Conservation (phyloP, 2,329 filamentous ascomycete species). For the Ophiostoma novo-ulmi region DNA sequence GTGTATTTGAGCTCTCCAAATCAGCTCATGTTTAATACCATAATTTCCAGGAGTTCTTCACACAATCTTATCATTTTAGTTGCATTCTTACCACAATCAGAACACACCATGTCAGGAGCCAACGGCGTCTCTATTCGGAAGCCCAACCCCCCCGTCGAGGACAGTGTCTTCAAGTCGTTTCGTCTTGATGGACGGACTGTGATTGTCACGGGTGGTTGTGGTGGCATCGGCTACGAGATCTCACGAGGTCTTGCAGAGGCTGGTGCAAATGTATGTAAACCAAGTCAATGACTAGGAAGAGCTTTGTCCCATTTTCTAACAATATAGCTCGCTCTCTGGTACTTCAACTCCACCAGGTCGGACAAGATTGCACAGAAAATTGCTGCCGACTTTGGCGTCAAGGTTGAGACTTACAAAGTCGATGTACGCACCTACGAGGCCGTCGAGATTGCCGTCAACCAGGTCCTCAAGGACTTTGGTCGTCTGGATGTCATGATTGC, state of each 20-base stretch:
- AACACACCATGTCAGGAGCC: not conserved
- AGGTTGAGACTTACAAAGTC: slow-evolving; percentile 59
- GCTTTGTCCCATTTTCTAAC: not conserved
- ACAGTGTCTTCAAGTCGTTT: slow-evolving; percentile 40
- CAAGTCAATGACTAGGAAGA: not conserved
- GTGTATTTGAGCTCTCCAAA: no score
- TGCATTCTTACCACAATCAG: no score
- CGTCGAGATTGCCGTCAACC: slow-evolving; percentile 47
- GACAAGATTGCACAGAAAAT: not conserved
- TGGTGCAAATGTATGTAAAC: slow-evolving; percentile 41
- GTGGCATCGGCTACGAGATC: slow-evolving; percentile 54
- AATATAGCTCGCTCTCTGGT: not conserved
- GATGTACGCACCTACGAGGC: slow-evolving; percentile 52
- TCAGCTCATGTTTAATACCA: no score
- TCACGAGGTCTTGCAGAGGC: slow-evolving; percentile 54
- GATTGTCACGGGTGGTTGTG: slow-evolving; percentile 51
- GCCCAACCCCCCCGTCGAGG: slow-evolving; percentile 24
- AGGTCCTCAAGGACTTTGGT: slow-evolving; percentile 60
- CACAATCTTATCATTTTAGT: no score
- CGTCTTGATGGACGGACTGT: slow-evolving; percentile 53
- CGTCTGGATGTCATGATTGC: slow-evolving; percentile 74
- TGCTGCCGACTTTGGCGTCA: slow-evolving; percentile 58
- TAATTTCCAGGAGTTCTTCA: no score
- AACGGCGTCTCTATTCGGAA: slow-evolving; percentile 21
- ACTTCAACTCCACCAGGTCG: not conserved